phyloP scores from a whole-genome alignment of 768 basidiomycete genomes.

The Tulasnella sp. region DNA sequence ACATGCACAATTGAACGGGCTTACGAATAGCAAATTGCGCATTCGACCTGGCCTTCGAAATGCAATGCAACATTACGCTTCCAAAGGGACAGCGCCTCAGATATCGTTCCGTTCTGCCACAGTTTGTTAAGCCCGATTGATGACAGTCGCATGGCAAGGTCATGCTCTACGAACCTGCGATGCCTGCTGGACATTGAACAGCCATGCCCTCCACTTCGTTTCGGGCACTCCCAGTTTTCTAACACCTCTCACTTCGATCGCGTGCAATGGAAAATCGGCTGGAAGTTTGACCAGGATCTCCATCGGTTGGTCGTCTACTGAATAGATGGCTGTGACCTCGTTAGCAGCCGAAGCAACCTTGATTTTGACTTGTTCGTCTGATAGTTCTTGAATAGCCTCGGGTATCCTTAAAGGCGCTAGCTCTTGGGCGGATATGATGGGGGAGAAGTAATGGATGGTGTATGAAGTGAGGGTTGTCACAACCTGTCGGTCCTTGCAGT shows the following conservation, averaged over 20 bases:
- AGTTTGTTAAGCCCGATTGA: neutral
- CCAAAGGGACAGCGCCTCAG: constrained; percentile 81
- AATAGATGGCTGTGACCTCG: constrained; percentile 76
- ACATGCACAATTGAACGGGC: constrained; percentile 22
- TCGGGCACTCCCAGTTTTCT: constrained; percentile 81
- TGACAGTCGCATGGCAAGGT: neutral
- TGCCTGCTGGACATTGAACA: constrained; percentile 82
- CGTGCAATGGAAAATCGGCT: constrained; percentile 78
- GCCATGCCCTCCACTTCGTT: constrained; percentile 86
- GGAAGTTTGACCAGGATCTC: constrained; percentile 84
- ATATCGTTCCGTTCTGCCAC: constrained; percentile 74
- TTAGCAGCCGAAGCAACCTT: constrained; percentile 61
- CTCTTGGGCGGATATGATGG: constrained; percentile 74
- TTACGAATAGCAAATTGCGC: constrained; percentile 92
- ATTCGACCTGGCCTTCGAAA: constrained; percentile 92
- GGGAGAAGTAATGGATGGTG: constrained; percentile 78
- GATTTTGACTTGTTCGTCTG: constrained; percentile 68
- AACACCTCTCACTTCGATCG: constrained; percentile 77
- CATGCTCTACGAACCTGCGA: constrained; percentile 49
- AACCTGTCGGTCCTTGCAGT: constrained; percentile 82
- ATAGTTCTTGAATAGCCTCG: constrained; percentile 40
- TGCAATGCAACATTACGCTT: constrained; percentile 88
- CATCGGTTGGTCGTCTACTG: constrained; percentile 86
- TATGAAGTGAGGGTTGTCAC: constrained; percentile 63
- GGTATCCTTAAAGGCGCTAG: constrained; percentile 59